Evolutionary conservation across 441 rosid genomes (phyloP).

Genomic region (Geranium incanum): DNA sequence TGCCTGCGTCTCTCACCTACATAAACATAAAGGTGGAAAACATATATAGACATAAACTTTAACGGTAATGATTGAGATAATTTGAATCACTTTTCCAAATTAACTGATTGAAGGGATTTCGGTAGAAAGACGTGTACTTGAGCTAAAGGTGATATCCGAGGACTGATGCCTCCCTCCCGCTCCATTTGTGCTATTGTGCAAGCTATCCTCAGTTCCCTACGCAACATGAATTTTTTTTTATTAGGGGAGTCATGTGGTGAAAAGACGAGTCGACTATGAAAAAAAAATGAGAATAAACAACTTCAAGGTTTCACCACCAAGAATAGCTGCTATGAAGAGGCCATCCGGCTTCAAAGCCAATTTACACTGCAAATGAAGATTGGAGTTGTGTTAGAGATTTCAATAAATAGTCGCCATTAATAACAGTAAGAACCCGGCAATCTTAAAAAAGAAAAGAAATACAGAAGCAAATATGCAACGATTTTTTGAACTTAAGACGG

Average conservation of each 20-base stretch:
- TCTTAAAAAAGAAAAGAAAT: background rate
- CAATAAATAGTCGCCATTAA: conserved; percentile 11
- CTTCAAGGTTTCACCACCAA: conserved; percentile 98
- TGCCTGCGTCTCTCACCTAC: conserved; percentile 94
- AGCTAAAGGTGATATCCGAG: conserved; percentile 87
- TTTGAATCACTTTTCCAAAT: background rate
- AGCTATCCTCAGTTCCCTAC: conserved; percentile 91
- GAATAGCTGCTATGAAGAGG: conserved; percentile 92
- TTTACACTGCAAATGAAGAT: conserved; percentile 57
- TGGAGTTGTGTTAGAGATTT: conserved; percentile 19
- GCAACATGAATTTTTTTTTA: conserved; percentile 14
- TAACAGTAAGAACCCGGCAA: background rate
- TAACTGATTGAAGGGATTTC: conserved; percentile 4
- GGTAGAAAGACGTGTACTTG: conserved; percentile 43
- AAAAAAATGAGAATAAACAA: conserved; percentile 27
- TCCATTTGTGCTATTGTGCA: conserved; percentile 99
- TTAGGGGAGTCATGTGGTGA: conserved; percentile 3
- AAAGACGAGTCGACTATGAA: conserved; percentile 13
- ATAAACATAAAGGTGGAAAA: conserved; percentile 5
- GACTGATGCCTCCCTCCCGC: conserved; percentile 99
- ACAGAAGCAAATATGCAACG: conserved; percentile 3
- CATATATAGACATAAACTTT: background rate
- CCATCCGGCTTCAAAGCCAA: conserved; percentile 98
- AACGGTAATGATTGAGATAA: background rate
- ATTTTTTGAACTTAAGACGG: background rate